Evolutionary conservation across 208 protist genomes (phyloP), one percentile per base, ranked within the genome.

Genomic region (Crithidia expoeki): DNA sequence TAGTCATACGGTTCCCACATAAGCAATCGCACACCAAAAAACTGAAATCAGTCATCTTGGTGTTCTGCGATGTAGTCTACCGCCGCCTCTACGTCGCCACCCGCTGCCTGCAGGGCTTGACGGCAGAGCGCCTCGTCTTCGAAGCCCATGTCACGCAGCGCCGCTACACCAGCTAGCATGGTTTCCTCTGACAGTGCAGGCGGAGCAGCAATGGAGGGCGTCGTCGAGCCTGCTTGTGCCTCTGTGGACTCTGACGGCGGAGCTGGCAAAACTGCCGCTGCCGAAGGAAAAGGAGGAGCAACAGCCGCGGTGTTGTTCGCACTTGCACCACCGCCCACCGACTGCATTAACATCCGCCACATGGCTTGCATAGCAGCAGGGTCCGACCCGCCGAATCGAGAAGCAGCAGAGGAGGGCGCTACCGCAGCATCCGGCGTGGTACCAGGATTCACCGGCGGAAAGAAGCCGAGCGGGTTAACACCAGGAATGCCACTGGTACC

Each of bases 131-230:
- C 57, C 38, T 89, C 85, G 63, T 94, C 81, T 28, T 92, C 83
- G 67, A 96, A 96, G 2, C 91, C 91, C 86, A 96, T 93, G n/a
- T 90, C 86, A 0, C 49, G 64, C 72, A 77, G 57, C 33, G 57
- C 28, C 12, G 51, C 40, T 14, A 77, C 1, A 0, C 72, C 72
- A 0, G 23, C 27, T 40, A 51, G 64, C 55, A 77, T 19, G 19
- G 21, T n/a, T 21, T 79, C 65, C 52, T 79, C 65, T 0, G 73
- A 55, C 23, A 79, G 17, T 1, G 38, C 2, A 42, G 17, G 6
- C 1, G 53, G 19, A 12, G 36, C 12, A 42, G 36, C 6, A 12
- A 16, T 6, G 36, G 36, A 16, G 36, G 36, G 10, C 6, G 6
- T 42, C 12, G 6, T 6, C 12, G 36, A 42, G 10, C 12, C 36